Conservation (phyloP, 148 eudicot genomes). For the Bassia scoparia region DNA sequence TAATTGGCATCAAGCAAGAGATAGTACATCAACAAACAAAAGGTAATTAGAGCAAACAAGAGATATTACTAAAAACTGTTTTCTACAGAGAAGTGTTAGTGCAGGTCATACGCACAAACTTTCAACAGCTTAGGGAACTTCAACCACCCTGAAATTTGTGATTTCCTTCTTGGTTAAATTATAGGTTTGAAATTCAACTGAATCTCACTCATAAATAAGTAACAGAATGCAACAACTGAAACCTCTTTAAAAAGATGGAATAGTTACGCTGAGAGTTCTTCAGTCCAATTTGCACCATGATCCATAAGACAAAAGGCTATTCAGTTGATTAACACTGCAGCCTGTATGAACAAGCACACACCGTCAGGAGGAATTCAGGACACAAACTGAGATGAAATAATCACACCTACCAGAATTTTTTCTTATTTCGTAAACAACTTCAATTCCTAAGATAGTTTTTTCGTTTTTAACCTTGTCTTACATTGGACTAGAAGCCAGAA, state of each 20-base stretch:
- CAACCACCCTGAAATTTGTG: background rate
- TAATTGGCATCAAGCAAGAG: background rate
- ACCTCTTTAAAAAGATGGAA: background rate
- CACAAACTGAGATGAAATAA: no score
- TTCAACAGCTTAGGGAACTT: background rate
- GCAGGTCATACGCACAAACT: background rate
- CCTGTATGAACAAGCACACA: constrained; percentile 35
- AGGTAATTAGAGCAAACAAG: background rate
- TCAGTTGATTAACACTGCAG: constrained; percentile 81
- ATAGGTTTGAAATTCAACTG: background rate
- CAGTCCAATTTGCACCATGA: constrained; percentile 57
- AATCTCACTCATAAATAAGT: background rate
- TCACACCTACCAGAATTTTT: no score
- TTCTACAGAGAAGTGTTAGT: background rate
- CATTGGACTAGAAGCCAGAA: no score
- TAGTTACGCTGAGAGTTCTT: constrained; percentile 68
- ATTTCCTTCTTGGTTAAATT: background rate
- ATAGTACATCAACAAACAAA: background rate
- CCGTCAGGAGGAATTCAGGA: background rate
- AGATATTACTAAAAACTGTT: background rate
- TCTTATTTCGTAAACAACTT: no score
- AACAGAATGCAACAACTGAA: background rate
- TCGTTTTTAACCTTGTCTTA: no score
- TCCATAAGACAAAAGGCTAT: constrained; percentile 73
- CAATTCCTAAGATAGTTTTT: no score